These are phyloP conservation scores for Calonectria hawksworthii DNA, from an alignment of 2,329 filamentous ascomycete species.

Conservation along the genomic window DNA sequence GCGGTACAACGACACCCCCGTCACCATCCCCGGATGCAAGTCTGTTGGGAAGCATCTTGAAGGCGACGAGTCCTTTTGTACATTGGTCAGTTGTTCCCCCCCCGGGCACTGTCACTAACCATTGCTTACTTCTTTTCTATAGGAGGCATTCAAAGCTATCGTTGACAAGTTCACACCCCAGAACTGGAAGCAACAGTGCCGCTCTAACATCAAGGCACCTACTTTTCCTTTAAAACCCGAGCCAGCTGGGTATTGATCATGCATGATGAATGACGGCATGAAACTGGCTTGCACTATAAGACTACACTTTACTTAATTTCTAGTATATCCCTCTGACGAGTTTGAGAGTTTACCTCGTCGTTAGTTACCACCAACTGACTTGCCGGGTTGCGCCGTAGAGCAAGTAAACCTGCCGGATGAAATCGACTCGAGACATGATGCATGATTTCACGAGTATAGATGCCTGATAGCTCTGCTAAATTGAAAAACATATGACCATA, in stretches of 20 bases:
- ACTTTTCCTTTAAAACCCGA: conserved; percentile 64
- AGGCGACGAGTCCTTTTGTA: conserved; percentile 92
- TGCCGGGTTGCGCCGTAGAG: not conserved
- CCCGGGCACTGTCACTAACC: not conserved
- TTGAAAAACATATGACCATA: conserved; percentile 32
- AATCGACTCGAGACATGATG: not conserved
- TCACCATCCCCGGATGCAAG: conserved; percentile 87
- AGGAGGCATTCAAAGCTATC: conserved; percentile 92
- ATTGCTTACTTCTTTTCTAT: not conserved
- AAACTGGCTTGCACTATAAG: not conserved
- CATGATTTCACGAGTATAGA: not conserved
- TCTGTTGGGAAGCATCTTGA: conserved; percentile 84
- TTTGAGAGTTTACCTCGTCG: not conserved
- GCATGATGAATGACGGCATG: not conserved
- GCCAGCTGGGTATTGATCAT: conserved; percentile 62
- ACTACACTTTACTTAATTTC: not conserved
- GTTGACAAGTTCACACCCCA: conserved; percentile 90
- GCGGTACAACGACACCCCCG: conserved; percentile 88
- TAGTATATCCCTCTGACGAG: not conserved
- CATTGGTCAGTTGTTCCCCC: conserved; percentile 70
- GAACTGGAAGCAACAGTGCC: conserved; percentile 77
- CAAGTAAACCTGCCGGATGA: not conserved
- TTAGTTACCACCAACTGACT: not conserved
- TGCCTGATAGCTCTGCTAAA: not conserved
- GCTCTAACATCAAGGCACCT: conserved; percentile 58